Evolutionary conservation across 1,284 basidiomycete species (phyloP).

Genomic region (Cerioporus squamosus): DNA sequence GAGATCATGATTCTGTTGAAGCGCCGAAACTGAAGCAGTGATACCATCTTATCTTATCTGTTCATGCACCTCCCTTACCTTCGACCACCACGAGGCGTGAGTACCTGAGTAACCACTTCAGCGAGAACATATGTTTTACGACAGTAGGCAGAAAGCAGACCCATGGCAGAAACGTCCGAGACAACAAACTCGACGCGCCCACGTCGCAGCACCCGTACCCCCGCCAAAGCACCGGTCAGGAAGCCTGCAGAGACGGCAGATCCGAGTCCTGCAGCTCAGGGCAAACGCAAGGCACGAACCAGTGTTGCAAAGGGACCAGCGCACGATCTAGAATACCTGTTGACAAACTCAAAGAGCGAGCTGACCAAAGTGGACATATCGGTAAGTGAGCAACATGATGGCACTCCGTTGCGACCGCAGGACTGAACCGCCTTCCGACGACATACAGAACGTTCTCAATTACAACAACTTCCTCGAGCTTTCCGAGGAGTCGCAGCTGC

Average conservation of each 20-base stretch:
- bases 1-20: no score
- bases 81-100: no score
- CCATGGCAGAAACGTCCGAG: not conserved
- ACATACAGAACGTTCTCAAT: slow-evolving; percentile 55
- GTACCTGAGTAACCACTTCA: no score
- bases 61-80: not conserved
- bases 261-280: not conserved
- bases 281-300: slow-evolving; percentile 23
- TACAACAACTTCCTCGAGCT: slow-evolving; percentile 52
- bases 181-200: not conserved
- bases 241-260: not conserved
- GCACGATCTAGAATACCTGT: slow-evolving; percentile 35
- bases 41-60: not conserved
- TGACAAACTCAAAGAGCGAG: slow-evolving; percentile 54
- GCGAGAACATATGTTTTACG: not conserved
- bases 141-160: not conserved
- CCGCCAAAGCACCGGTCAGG: not conserved
- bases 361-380: slow-evolving; percentile 54
- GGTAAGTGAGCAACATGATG: slow-evolving; percentile 41
- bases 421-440: slow-evolving; percentile 1
- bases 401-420: no score
- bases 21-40: not conserved
- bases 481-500: slow-evolving; percentile 45
- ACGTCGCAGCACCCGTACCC: slow-evolving; percentile 11
- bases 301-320: slow-evolving; percentile 17